Evolutionary conservation across 1,284 basidiomycete species (phyloP), one percentile per base, ranked within the genome.

Genomic region (Gymnopus androsaceus): DNA sequence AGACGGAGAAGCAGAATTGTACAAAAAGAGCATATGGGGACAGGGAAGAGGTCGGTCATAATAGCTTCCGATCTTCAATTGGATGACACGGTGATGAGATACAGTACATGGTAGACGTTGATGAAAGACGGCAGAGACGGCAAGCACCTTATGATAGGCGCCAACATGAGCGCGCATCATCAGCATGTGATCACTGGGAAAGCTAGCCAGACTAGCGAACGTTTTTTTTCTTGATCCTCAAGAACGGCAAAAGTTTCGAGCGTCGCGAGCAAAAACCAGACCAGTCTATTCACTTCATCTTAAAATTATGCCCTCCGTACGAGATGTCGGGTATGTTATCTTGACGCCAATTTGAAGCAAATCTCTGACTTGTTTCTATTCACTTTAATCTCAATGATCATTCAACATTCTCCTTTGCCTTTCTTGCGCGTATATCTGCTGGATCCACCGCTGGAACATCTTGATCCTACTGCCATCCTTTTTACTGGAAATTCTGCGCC

Each of bases 301-400:
- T n/a, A 64, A 59, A 75, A 90, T 78, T 75, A 95, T 95, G 92
- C 92, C 92, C 69, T 90, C 90, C 79, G 92, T 95, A 79, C 81
- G 92, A 81, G 92, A 95, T 77, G 87, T 94, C 75, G 89, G 89
- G 92, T 92, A 65, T 69, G 80, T 75, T 38, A 49, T 31, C 36
- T 28, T 54, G 46, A 30, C 36, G n/a, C 15, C 19, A 15, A 27
- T 42, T 3, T 12, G 15, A 21, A 15, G 12, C 8, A 25, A 27
- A 42, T 11, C 9, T 11, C 15, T n/a, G 25, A 42, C 12, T 8
- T 42, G 4, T 27, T 12, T 14, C 30, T 40, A 17, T 42, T 15
- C 28, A 11, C 37, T 9, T 4, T 34, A 12, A 21, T 40, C 19
- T 51, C 36, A 28, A 23, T 17, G 19, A 34, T 37, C 5, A n/a